phyloP scores from a whole-genome alignment of 208 protist genomes.

The Leishmania lainsoni region DNA sequence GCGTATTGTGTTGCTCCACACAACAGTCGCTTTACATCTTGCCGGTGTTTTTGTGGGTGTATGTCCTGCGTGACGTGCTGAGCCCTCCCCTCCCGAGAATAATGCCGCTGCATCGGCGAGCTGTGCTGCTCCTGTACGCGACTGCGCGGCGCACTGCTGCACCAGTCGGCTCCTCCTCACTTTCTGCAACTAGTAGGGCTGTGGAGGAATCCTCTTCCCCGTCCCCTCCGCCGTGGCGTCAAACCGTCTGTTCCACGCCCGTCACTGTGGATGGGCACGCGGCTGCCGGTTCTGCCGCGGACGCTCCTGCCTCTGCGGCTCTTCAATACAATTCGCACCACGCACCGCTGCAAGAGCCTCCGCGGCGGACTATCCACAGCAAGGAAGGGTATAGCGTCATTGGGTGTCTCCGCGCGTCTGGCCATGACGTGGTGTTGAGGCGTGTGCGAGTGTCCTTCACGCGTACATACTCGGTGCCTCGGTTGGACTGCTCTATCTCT shows the following conservation, averaged over 20 bases:
- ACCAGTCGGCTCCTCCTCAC: not conserved
- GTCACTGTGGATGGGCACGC: not conserved
- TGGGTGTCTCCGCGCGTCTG: constrained; percentile 41
- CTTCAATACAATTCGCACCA: not conserved
- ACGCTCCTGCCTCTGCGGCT: not conserved
- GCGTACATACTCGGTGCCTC: constrained; percentile 36
- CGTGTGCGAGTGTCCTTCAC: constrained; percentile 26
- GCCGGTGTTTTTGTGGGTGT: not conserved
- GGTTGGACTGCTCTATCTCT: constrained; percentile 25
- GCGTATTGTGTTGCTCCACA: not conserved
- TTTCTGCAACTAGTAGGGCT: not conserved
- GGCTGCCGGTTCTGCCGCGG: not conserved
- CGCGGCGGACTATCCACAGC: constrained; percentile 10
- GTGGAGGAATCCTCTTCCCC: not conserved
- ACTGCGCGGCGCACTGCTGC: not conserved
- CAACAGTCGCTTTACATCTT: not conserved
- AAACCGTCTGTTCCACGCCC: not conserved
- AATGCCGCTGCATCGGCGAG: constrained; percentile 8
- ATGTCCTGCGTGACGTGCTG: not conserved
- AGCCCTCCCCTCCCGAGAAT: not conserved
- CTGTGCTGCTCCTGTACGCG: not conserved
- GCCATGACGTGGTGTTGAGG: constrained; percentile 30
- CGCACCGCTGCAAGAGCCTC: not conserved
- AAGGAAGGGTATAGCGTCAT: constrained; percentile 51
- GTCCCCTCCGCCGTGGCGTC: not conserved